These are phyloP conservation scores for Penicillium bovifimosum DNA, from an alignment of 495 filamentous ascomycete species.

Conservation along the genomic window DNA sequence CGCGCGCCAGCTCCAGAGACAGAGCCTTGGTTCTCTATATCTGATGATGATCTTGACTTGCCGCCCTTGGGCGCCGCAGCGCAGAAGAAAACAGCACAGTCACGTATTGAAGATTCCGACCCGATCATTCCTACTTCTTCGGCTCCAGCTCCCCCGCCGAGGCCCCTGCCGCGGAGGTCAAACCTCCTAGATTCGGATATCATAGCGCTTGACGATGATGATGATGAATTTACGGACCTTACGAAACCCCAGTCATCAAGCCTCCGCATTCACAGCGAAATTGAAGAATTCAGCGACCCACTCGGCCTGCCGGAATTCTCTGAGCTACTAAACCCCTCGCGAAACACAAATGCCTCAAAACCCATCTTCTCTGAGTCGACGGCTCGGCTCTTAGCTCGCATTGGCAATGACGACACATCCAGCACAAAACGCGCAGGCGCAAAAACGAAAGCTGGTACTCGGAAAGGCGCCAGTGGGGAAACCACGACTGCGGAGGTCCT, in stretches of 20 bases:
- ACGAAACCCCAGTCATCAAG: background rate
- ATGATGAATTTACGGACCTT: slow-evolving; percentile 17
- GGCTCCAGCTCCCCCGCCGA: slow-evolving; percentile 21
- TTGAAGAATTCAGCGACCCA: slow-evolving; percentile 40
- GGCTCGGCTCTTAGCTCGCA: slow-evolving; percentile 35
- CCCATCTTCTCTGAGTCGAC: slow-evolving; percentile 34
- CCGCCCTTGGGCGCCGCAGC: slow-evolving; percentile 17
- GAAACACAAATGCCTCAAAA: slow-evolving; percentile 4
- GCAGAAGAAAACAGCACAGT: slow-evolving; percentile 6
- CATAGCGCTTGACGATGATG: slow-evolving; percentile 37
- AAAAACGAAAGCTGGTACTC: slow-evolving; percentile 5
- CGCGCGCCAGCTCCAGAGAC: background rate
- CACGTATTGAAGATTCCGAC: slow-evolving; percentile 38
- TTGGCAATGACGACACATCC: slow-evolving; percentile 2
- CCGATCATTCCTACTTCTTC: slow-evolving; percentile 53
- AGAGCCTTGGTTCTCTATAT: slow-evolving; percentile 29
- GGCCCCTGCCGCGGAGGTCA: background rate
- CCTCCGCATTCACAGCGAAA: slow-evolving; percentile 20
- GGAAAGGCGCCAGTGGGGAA: background rate
- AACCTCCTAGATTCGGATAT: slow-evolving; percentile 9
- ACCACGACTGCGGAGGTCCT: background rate
- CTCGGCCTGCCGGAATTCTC: slow-evolving; percentile 26
- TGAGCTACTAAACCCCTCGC: slow-evolving; percentile 19
- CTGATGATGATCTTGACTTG: slow-evolving; percentile 31
- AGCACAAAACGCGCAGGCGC: background rate